phyloP scores from a whole-genome alignment of 116 monocot genomes.

The Dioscorea cayenensis region DNA sequence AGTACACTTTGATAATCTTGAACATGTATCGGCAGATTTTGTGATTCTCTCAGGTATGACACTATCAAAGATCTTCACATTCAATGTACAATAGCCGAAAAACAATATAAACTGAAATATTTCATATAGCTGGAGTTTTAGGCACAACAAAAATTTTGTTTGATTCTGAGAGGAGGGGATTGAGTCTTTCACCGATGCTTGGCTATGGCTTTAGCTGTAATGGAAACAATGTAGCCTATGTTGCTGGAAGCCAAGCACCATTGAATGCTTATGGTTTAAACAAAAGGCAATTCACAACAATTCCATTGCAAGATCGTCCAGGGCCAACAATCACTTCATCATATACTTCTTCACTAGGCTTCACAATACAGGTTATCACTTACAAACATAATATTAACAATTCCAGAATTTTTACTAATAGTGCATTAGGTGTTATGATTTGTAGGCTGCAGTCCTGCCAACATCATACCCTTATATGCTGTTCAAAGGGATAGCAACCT shows the following conservation, averaged over 20 bases:
- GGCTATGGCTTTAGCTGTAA: conserved; percentile 39
- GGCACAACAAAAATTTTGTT: conserved; percentile 31
- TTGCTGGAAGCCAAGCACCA: conserved; percentile 33
- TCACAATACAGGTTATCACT: conserved; percentile 29
- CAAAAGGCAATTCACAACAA: conserved; percentile 18
- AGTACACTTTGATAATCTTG: conserved; percentile 27
- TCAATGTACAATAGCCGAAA: background rate
- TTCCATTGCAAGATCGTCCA: conserved; percentile 25
- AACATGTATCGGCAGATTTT: conserved; percentile 26
- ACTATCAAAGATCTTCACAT: background rate
- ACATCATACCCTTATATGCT: conserved; percentile 29
- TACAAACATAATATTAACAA: background rate
- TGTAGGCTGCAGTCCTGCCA: conserved; percentile 30
- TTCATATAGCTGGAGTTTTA: conserved; percentile 27
- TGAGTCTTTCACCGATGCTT: conserved; percentile 22
- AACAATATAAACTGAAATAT: background rate
- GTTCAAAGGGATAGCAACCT: conserved; percentile 30
- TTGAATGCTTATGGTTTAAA: conserved; percentile 25
- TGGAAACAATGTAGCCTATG: conserved; percentile 37
- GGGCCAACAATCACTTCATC: conserved; percentile 35
- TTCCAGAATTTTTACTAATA: background rate
- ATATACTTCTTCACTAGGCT: conserved; percentile 32
- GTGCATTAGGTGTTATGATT: background rate
- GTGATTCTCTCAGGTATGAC: conserved; percentile 29
- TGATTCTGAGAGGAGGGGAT: conserved; percentile 27